Evolutionary conservation across 1,139 yeast species (phyloP).

Genomic region (Magnusiomyces fungicola): DNA sequence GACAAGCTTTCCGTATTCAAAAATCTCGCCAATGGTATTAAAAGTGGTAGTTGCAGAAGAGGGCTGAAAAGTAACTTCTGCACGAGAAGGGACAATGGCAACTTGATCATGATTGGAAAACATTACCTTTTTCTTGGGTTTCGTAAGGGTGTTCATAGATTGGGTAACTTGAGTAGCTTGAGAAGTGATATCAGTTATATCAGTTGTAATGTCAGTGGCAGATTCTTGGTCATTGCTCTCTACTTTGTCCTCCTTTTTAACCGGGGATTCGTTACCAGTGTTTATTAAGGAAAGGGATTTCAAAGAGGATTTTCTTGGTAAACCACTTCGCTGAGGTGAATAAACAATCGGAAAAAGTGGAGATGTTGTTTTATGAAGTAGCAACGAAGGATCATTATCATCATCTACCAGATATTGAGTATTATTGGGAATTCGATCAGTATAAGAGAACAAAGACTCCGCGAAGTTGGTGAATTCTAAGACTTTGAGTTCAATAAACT

Average conservation of each 20-base stretch:
- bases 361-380: not conserved
- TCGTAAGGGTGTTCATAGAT: not conserved
- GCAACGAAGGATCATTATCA: not conserved
- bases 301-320: not conserved
- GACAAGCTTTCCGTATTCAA: slow-evolving; percentile 1
- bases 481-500: not conserved
- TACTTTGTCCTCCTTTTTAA: too few species aligned
- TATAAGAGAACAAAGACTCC: not conserved
- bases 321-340: not conserved
- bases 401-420: not conserved
- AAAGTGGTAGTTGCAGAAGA: not conserved
- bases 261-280: too few species aligned
- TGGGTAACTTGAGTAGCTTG: too few species aligned
- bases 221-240: not conserved
- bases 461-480: slow-evolving; percentile 2
- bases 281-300: not conserved
- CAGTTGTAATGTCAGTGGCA: too few species aligned
- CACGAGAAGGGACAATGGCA: slow-evolving; percentile 12
- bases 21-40: slow-evolving; percentile 5
- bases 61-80: not conserved
- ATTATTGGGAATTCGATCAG: too few species aligned
- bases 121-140: slow-evolving; percentile 14
- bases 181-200: too few species aligned
- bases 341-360: not conserved
- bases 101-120: slow-evolving; percentile 14